Evolutionary conservation across 345 rosid species (phyloP), one percentile per base, ranked within the genome.

Genomic region (Pistacia integerrima): DNA sequence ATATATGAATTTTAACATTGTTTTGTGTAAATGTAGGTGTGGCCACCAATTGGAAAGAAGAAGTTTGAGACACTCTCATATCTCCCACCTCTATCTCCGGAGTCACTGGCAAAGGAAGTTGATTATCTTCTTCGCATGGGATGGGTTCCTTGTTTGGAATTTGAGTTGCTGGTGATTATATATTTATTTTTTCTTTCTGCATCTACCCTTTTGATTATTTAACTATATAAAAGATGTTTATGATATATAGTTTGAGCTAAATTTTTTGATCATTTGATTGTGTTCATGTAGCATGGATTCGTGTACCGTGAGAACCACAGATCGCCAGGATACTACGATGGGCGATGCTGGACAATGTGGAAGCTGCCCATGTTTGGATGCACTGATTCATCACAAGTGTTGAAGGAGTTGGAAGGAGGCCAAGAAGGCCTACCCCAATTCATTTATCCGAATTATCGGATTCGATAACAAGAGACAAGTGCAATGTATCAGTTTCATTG

Each of bases 81-180:
- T 82, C 89, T 90, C 5, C 91, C 86, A 8, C 74, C 73, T 52
- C 86, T 87, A 49, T 11, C 72, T 0, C 64, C 25, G 0, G 74
- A 68, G 2, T 44, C 76, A 11, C 78, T 89, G 76, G 72, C 17
- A 0, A 82, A 76, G 80, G 89, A 90, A 85, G 79, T 88, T 0
- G 82, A 79, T 9, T 88, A 90, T 88, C 94, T 90, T 76, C 41
- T 87, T 48, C 86, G 88, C 41, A 67, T 5, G 25, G 78, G 80
- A 52, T 90, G 92, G 94, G 20, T 90, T 77, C 91, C 94, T 54
- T 88, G 92, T 81, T 82, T 87, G 77, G 92, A 90, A 74, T 88
- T 87, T 79, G 86, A 87, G 79, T 36, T 72, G 33, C 75, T 79
- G 87, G 92, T 86, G 12, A 3, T 6, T 8, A 49, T 16, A 35